Evolutionary conservation across 2,329 filamentous ascomycete species (phyloP).

Genomic region (Conoideocrella luteorostrata): DNA sequence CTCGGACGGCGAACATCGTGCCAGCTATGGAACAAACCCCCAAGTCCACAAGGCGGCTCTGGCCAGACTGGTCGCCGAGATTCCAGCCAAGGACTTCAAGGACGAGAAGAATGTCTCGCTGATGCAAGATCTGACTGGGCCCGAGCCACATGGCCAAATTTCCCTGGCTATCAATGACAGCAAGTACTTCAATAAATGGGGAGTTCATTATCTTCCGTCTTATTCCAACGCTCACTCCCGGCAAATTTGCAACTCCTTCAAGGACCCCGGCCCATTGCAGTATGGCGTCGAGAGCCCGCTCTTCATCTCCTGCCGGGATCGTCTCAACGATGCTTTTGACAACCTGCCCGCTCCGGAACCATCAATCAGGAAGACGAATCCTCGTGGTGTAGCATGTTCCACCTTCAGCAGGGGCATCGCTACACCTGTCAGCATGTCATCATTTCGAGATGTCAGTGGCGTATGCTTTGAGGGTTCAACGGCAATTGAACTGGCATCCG

Average conservation of each 20-base stretch:
- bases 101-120: constrained; percentile 40
- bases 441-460: constrained; percentile 34
- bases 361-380: not conserved
- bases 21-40: constrained; percentile 5
- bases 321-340: constrained; percentile 44
- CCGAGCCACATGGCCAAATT: constrained; percentile 42
- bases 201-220: constrained; percentile 50
- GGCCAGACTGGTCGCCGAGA: constrained; percentile 20
- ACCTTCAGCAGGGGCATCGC: constrained; percentile 15
- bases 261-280: constrained; percentile 50
- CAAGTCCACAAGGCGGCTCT: constrained; percentile 23
- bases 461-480: constrained; percentile 50
- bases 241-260: constrained; percentile 57
- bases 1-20: constrained; percentile 10
- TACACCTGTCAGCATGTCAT: constrained; percentile 31
- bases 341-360: constrained; percentile 37
- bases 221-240: constrained; percentile 48
- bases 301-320: constrained; percentile 43
- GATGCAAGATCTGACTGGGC: constrained; percentile 40
- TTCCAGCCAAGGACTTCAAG: constrained; percentile 28
- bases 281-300: constrained; percentile 46
- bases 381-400: no score
- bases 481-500: constrained; percentile 37
- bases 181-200: constrained; percentile 44
- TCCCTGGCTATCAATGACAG: constrained; percentile 35